These are phyloP conservation scores for Fusarium succisae DNA, from an alignment of 2,329 filamentous ascomycete genomes.

Conservation along the genomic window DNA sequence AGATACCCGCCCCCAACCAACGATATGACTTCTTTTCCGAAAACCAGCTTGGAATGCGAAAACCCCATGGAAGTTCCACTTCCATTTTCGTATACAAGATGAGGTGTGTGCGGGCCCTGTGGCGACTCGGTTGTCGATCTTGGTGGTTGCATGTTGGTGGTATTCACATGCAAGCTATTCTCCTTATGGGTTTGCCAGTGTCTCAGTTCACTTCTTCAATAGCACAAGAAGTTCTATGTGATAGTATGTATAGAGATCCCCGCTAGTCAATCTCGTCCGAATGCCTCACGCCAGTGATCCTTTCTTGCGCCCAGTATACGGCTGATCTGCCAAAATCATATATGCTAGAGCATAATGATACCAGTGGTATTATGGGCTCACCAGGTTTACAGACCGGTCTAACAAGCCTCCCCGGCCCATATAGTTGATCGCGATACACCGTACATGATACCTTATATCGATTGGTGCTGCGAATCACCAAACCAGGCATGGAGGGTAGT, in stretches of 20 bases:
- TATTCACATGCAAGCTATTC: background rate
- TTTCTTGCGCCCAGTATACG: background rate
- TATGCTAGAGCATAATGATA: background rate
- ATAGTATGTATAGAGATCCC: background rate
- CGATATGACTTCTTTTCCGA: constrained; percentile 8
- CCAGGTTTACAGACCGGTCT: background rate
- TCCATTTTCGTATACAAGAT: background rate
- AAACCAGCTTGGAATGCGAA: constrained; percentile 18
- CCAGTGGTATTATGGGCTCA: background rate
- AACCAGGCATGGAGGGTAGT: background rate
- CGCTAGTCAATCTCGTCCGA: background rate
- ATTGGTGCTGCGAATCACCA: background rate
- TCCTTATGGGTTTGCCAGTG: background rate
- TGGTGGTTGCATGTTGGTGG: background rate
- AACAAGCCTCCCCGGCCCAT: background rate
- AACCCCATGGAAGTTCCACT: constrained; percentile 11
- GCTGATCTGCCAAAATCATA: background rate
- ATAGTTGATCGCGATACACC: background rate
- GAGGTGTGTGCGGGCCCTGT: constrained; percentile 6
- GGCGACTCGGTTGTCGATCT: background rate
- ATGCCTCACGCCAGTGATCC: background rate
- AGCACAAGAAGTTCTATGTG: background rate
- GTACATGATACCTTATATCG: background rate
- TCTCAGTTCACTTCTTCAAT: background rate
- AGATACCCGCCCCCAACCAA: constrained; percentile 9